Conservation (phyloP, 345 rosid genomes). For the Nasturtium officinale region DNA sequence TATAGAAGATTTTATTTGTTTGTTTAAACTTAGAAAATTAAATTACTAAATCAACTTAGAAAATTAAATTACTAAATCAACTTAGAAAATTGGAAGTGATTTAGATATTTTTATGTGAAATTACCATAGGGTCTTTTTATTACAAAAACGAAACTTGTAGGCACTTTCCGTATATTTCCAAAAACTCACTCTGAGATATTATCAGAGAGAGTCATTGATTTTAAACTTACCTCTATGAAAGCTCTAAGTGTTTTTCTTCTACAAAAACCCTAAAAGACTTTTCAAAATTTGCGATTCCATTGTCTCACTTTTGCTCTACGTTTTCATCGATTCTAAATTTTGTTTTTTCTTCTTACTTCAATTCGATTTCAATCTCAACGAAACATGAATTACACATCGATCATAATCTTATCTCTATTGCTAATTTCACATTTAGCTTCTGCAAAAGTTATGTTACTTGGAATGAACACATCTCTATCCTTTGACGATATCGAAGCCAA, state of each 20-base stretch:
- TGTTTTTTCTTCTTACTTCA: neutral
- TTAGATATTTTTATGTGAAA: too few species aligned
- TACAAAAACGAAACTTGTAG: neutral
- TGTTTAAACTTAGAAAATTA: too few species aligned
- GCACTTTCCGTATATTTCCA: neutral
- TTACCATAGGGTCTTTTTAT: neutral
- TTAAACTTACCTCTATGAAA: conserved; percentile 52
- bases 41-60: too few species aligned
- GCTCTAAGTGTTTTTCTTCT: conserved; percentile 57
- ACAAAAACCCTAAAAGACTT: conserved; percentile 42
- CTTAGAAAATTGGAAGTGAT: too few species aligned
- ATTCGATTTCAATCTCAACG: neutral
- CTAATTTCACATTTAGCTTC: conserved; percentile 41
- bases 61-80: too few species aligned
- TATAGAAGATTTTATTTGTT: too few species aligned
- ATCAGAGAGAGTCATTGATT: neutral
- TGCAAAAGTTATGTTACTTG: conserved; percentile 69
- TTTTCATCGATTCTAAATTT: neutral
- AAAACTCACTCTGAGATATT: conserved; percentile 11
- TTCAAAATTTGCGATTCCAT: neutral
- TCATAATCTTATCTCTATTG: conserved; percentile 42
- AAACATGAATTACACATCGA: conserved; percentile 32
- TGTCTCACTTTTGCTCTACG: neutral
- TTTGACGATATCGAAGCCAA: conserved; percentile 77
- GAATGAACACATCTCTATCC: conserved; percentile 62